These are phyloP conservation scores for Panicum virgatum DNA, from an alignment of 202 grass and related monocot species.

Conservation along the genomic window DNA sequence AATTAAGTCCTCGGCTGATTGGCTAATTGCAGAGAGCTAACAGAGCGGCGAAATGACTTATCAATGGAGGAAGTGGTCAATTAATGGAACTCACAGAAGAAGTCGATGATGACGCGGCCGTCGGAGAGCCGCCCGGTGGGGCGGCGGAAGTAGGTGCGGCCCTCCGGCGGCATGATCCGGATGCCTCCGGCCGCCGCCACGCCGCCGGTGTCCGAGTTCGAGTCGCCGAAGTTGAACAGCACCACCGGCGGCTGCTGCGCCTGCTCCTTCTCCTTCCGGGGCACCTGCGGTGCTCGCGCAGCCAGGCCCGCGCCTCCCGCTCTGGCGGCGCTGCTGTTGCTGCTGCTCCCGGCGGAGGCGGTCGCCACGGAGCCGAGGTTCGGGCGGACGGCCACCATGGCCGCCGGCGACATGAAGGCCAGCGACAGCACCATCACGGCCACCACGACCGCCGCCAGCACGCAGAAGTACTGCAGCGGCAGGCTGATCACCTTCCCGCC, in stretches of 20 bases:
- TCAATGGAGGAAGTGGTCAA: background rate
- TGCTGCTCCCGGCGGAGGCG: background rate
- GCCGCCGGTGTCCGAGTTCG: slow-evolving; percentile 76
- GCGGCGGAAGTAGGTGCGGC: slow-evolving; percentile 55
- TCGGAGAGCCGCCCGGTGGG: slow-evolving; percentile 64
- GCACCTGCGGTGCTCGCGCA: background rate
- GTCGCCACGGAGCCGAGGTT: slow-evolving; percentile 31
- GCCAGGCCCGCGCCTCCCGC: background rate
- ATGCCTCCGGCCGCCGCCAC: slow-evolving; percentile 55
- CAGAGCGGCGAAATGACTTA: background rate
- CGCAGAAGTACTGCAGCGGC: slow-evolving; percentile 58
- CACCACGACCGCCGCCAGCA: slow-evolving; percentile 50
- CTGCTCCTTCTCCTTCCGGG: background rate
- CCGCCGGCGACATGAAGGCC: slow-evolving; percentile 40
- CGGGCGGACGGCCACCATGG: slow-evolving; percentile 49
- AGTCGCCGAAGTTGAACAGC: slow-evolving; percentile 85
- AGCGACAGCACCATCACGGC: slow-evolving; percentile 53
- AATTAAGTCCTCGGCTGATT: background rate
- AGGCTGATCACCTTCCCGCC: slow-evolving; percentile 46
- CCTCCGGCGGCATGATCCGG: slow-evolving; percentile 45
- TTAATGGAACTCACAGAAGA: slow-evolving; percentile 58
- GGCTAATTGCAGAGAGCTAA: background rate
- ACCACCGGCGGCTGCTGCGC: slow-evolving; percentile 25
- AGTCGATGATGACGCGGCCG: slow-evolving; percentile 75
- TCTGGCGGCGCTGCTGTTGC: background rate